Conservation (phyloP, 2,329 filamentous ascomycete genomes). For the Aspergillus brasiliensis region DNA sequence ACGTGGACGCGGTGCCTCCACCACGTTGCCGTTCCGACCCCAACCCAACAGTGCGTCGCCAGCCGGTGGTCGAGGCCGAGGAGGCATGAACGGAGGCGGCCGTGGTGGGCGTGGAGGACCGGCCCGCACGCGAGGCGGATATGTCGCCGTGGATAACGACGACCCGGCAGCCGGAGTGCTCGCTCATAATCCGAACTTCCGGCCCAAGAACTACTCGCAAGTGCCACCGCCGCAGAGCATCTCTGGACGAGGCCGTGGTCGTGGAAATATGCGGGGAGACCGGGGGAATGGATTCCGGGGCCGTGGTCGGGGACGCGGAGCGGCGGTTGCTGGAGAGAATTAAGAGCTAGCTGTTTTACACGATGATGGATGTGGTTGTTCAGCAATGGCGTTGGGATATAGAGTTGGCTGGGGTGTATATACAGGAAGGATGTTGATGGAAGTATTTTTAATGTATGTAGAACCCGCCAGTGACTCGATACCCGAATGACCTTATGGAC, state of each 20-base stretch:
- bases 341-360: background rate
- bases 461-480: background rate
- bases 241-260: slow-evolving; percentile 37
- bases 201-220: slow-evolving; percentile 55
- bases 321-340: slow-evolving; percentile 12
- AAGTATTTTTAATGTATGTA: background rate
- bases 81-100: slow-evolving; percentile 9
- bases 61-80: slow-evolving; percentile 35
- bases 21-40: slow-evolving; percentile 35
- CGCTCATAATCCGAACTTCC: slow-evolving; percentile 58
- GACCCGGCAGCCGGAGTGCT: slow-evolving; percentile 58
- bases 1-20: slow-evolving; percentile 31
- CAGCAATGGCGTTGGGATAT: background rate
- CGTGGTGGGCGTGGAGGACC: slow-evolving; percentile 33
- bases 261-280: slow-evolving; percentile 28
- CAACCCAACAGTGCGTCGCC: slow-evolving; percentile 30
- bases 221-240: slow-evolving; percentile 52
- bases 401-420: background rate
- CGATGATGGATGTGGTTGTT: background rate
- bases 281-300: slow-evolving; percentile 36
- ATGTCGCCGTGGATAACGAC: slow-evolving; percentile 51
- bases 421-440: background rate
- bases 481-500: background rate
- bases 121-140: slow-evolving; percentile 37
- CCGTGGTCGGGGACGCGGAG: slow-evolving; percentile 34